Conservation (phyloP, 2,329 filamentous ascomycete genomes). For the Immersiporthe knoxdaviesiana region DNA sequence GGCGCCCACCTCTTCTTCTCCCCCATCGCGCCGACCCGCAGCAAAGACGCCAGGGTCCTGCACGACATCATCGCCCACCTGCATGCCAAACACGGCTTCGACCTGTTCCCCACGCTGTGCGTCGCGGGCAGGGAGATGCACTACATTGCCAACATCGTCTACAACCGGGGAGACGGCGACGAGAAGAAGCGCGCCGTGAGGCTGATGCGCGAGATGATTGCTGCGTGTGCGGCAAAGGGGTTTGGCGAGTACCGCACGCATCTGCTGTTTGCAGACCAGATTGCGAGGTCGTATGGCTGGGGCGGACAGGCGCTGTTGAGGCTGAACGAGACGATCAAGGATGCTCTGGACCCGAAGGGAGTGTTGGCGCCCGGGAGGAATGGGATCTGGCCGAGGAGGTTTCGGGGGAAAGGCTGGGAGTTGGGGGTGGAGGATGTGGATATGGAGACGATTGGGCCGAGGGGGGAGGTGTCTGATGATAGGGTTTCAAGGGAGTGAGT, state of each 20-base stretch:
- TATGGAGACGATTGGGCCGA: conserved; percentile 30
- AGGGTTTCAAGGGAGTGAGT: neutral
- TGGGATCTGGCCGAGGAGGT: conserved; percentile 42
- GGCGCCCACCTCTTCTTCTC: conserved; percentile 44
- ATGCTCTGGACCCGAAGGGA: conserved; percentile 46
- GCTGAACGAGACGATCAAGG: conserved; percentile 45
- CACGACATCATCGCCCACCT: conserved; percentile 38
- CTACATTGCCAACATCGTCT: conserved; percentile 49
- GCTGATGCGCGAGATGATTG: conserved; percentile 42
- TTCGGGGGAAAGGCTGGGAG: conserved; percentile 39
- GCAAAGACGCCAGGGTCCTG: conserved; percentile 41
- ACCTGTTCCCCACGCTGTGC: conserved; percentile 39
- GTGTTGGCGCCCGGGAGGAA: conserved; percentile 51
- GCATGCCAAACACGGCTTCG: conserved; percentile 35
- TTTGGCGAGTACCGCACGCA: conserved; percentile 48
- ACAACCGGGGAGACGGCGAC: conserved; percentile 43
- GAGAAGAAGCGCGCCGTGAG: conserved; percentile 34
- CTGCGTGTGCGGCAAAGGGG: conserved; percentile 41
- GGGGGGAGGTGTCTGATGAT: neutral
- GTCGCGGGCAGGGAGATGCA: conserved; percentile 48
- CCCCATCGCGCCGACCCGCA: conserved; percentile 42
- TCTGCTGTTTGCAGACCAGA: conserved; percentile 44
- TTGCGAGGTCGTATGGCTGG: conserved; percentile 44
- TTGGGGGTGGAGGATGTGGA: conserved; percentile 34
- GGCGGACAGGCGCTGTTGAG: conserved; percentile 42